Base-by-base conservation (phyloP, 768 basidiomycete genomes). In the Dentipellis sp. region DNA sequence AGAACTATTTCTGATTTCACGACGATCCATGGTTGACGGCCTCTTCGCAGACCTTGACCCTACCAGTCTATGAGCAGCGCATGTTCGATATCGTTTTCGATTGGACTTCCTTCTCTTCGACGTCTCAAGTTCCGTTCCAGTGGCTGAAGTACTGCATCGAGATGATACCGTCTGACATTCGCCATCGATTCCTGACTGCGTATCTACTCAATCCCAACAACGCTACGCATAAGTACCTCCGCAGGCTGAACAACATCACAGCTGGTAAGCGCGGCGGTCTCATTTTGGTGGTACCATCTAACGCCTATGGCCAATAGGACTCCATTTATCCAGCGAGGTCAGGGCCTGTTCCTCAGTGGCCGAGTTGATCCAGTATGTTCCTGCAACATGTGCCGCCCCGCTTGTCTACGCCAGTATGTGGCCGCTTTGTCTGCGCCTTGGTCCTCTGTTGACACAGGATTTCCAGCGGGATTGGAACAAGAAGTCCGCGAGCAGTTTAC, bases 71-170 rank as follows among this genome's bases (percentile, higher is more conserved):
- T 66, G 71, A 68, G 42, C 69, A 76, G 47, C 76, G 76, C 29
- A 57, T 62, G 3, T 89, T 85, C 64, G 87, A 91, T 49, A 71
- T 94, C 50, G 79, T 94, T 59, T 65, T 93, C 35, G 91, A 94
- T 62, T 91, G 86, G 69, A 92, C 91, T 37, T 78, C 78, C 9
- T 92, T 93, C 66, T 77, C 82, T 3, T 75, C 84, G 2, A 76
- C 78, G 10, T 88, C 89, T 0, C 88, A 92, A 68, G 73, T 92
- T 8, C 91, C 92, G 0, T 71, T 88, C 9, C 85, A 88, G 59
- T 91, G 87, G 86, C 65, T 92, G 48, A 89, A 86, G 67, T 86
- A 82, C 54, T 84, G 86, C 57, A 78, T 83, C 11, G 88, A 91
- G 65, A 72, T 89, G 17, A 79, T 88, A 54, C 89, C 91, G 6